Evolutionary conservation across 2,329 filamentous ascomycete species (phyloP), one percentile per base, ranked within the genome.

Genomic region (Monosporascus sp.): DNA sequence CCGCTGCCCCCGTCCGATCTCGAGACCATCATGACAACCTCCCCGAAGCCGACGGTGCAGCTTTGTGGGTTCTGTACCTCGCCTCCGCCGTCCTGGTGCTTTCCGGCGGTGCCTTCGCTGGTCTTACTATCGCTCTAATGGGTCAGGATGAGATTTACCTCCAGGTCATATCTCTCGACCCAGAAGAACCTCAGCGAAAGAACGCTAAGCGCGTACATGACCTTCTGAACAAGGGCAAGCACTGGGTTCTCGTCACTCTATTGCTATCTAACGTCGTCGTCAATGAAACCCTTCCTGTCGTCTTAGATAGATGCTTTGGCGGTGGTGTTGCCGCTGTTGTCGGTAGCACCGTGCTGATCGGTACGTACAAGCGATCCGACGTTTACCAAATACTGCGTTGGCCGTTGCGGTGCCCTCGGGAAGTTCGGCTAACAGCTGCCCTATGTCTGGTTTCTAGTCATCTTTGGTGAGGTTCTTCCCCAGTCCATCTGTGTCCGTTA

Each of bases 401-500:
- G 27, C 27, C 27, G 27, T 31, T 31, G 27, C 27, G 3, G 27
- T 31, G 9, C 31, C 31, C 31, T 35, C 11, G 4, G 31, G 31
- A 35, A 35, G 31, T 14, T 35, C 31, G 31, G 14, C 31, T 14
- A 35, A 35, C 31, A 35, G 31, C 9, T 35, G 4, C 2, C 5
- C 52, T 67, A 64, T 68, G 54, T 66, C 47, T 27, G 45, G 22
- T 18, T 50, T 48, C 18, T 64, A 96, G 94, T 99, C 68, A 97
- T 99, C 63, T 99, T 99, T 69, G 94, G 94, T 63, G 94, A 99
- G 76, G 85, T 99, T 58, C 88, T 96, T 25, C 94, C 94, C 35
- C 94, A 99, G 70, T 97, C 93, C 24, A 82, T 97, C 62, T 99
- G 94, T 70, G 94, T 97, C 58, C 90, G 94, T 64, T 97, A 94